These are phyloP conservation scores for Candida railenensis DNA, from an alignment of 805 yeast species.

Conservation along the genomic window DNA sequence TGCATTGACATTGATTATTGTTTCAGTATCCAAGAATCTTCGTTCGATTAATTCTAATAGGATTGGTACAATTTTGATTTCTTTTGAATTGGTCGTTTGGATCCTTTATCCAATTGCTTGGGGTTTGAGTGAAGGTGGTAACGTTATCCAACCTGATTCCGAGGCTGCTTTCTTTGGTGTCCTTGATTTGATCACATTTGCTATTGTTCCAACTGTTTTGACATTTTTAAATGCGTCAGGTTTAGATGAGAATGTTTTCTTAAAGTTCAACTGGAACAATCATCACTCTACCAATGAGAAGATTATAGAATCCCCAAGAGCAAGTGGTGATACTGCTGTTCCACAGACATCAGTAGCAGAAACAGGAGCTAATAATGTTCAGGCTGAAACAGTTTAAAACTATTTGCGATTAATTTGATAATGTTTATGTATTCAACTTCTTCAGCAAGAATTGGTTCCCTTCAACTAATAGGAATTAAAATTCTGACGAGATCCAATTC, in stretches of 20 bases:
- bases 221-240: constrained; percentile 24
- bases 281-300: constrained; percentile 17
- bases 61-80: constrained; percentile 15
- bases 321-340: constrained; percentile 45
- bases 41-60: constrained; percentile 10
- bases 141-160: constrained; percentile 55
- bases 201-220: constrained; percentile 37
- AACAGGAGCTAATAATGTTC: constrained; percentile 5
- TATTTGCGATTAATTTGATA: background rate
- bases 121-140: constrained; percentile 65
- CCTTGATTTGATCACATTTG: constrained; percentile 49
- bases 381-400: constrained; percentile 2
- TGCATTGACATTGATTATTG: constrained; percentile 31
- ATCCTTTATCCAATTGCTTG: constrained; percentile 48
- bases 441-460: background rate
- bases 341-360: constrained; percentile 13
- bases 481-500: too few relatives aligned
- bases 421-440: background rate
- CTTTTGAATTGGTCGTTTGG: constrained; percentile 43
- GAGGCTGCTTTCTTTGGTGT: constrained; percentile 62
- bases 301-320: constrained; percentile 35
- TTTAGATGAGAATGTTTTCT: constrained; percentile 28
- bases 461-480: background rate
- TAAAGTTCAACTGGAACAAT: constrained; percentile 11
- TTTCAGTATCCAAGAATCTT: constrained; percentile 5